Conservation (phyloP, 306 rosid genomes). For the Rubus parviflorus region DNA sequence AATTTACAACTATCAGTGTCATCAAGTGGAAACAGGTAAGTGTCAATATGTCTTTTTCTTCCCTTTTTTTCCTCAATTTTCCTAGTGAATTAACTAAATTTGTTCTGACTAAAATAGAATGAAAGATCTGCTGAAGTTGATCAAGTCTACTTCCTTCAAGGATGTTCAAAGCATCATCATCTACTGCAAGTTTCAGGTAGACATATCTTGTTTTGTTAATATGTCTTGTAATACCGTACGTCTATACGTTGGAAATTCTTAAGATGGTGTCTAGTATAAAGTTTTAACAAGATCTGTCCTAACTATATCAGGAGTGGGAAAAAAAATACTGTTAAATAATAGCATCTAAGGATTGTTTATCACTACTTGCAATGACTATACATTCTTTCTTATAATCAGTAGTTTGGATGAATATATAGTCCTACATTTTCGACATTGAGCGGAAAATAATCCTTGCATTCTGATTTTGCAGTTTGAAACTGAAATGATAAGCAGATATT, state of each 20-base stretch:
- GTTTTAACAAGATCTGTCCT: neutral
- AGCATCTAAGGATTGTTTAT: slow-evolving; percentile 9
- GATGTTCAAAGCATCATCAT: slow-evolving; percentile 81
- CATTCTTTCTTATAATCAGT: slow-evolving; percentile 17
- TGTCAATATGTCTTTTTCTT: slow-evolving; percentile 23
- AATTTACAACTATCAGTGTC: slow-evolving; percentile 77
- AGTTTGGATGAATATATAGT: slow-evolving; percentile 20
- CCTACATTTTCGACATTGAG: neutral
- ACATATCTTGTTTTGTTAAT: neutral
- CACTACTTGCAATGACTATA: slow-evolving; percentile 1
- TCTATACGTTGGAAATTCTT: neutral
- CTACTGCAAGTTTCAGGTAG: slow-evolving; percentile 96
- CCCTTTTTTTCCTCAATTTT: slow-evolving; percentile 11
- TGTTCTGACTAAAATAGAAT: slow-evolving; percentile 43
- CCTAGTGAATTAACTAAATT: slow-evolving; percentile 15
- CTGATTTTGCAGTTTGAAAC: slow-evolving; percentile 69
- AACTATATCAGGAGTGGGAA: slow-evolving; percentile 12
- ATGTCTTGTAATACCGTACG: neutral
- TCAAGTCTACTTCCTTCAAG: slow-evolving; percentile 68
- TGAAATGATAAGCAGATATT: slow-evolving; percentile 66
- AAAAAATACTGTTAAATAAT: slow-evolving; percentile 7
- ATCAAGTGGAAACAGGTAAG: slow-evolving; percentile 69
- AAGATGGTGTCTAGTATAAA: neutral
- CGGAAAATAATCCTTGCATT: slow-evolving; percentile 19
- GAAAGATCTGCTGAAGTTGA: slow-evolving; percentile 75